phyloP scores from a whole-genome alignment of 148 eudicot species.

The Euryodendron excelsum region DNA sequence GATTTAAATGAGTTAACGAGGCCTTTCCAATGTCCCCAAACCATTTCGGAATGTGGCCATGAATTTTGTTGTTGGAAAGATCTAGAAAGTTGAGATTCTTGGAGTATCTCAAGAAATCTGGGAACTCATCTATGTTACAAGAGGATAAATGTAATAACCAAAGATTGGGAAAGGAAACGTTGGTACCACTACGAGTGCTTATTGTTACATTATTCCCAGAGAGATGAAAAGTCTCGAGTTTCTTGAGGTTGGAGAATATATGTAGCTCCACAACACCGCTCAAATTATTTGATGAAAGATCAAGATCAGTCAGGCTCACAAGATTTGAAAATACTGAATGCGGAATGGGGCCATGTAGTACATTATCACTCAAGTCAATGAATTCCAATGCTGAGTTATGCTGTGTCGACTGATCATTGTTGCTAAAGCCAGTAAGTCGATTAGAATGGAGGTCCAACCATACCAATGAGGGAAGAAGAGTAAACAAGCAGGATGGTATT shows the following conservation, averaged over 20 bases:
- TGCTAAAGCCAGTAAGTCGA: neutral
- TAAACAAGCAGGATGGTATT: neutral
- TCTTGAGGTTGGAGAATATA: conserved; percentile 8
- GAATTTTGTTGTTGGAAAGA: neutral
- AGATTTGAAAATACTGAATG: conserved; percentile 8
- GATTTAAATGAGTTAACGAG: neutral
- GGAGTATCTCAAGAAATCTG: conserved; percentile 6
- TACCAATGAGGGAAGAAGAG: neutral
- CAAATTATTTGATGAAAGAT: conserved; percentile 20
- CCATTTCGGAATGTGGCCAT: conserved; percentile 15
- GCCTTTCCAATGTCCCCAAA: neutral
- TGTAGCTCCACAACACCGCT: conserved; percentile 20
- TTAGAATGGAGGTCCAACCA: fast-evolving
- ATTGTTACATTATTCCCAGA: conserved; percentile 13
- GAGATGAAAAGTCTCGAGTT: neutral
- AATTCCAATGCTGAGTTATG: neutral
- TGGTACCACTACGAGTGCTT: neutral
- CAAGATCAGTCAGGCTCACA: neutral
- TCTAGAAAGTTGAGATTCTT: neutral
- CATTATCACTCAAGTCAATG: neutral
- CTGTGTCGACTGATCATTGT: neutral
- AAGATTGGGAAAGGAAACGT: neutral
- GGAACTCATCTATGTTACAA: conserved; percentile 24
- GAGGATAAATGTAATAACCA: neutral
- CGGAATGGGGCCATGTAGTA: conserved; percentile 1